Evolutionary conservation across 2,329 filamentous ascomycete species (phyloP).

Genomic region (Pyrenophora seminiperda): DNA sequence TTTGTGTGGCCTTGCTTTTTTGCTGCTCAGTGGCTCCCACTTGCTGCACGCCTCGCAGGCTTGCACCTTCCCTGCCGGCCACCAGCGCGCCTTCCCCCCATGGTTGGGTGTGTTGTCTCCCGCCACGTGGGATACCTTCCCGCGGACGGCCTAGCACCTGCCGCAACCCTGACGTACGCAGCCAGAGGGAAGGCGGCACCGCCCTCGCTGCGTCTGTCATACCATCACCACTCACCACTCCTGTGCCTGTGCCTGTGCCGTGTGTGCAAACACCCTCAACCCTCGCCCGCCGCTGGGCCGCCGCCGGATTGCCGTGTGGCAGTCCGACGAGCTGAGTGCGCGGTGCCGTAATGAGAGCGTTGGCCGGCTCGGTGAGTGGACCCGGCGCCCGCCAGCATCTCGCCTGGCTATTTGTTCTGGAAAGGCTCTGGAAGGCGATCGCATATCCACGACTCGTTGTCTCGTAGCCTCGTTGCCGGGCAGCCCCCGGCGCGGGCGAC

Average conservation of each 20-base stretch:
- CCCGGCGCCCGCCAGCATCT: constrained; percentile 25
- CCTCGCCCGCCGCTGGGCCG: background rate
- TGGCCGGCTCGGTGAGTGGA: constrained; percentile 30
- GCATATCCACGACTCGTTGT: constrained; percentile 1
- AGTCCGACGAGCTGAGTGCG: too few relatives aligned
- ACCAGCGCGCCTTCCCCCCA: background rate
- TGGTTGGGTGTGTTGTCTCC: constrained; percentile 1
- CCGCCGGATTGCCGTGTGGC: too few relatives aligned
- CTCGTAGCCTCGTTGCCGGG: constrained; percentile 15
- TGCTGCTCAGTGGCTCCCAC: constrained; percentile 1
- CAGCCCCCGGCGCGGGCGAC: constrained; percentile 13
- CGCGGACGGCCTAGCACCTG: background rate
- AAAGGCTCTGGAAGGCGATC: constrained; percentile 24
- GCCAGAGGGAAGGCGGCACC: too few relatives aligned
- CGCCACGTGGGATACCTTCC: constrained; percentile 32
- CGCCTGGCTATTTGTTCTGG: constrained; percentile 32
- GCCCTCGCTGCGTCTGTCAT: too few relatives aligned
- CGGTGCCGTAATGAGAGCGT: constrained; percentile 28
- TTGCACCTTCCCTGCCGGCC: background rate
- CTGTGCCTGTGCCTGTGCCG: too few relatives aligned
- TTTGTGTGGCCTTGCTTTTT: constrained; percentile 6
- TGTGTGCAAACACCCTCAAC: background rate
- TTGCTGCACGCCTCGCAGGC: background rate
- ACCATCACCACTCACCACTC: too few relatives aligned
- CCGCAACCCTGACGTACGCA: too few relatives aligned